These are phyloP conservation scores for Yamadazyma scolyti DNA, from an alignment of 805 yeast species.

Conservation along the genomic window DNA sequence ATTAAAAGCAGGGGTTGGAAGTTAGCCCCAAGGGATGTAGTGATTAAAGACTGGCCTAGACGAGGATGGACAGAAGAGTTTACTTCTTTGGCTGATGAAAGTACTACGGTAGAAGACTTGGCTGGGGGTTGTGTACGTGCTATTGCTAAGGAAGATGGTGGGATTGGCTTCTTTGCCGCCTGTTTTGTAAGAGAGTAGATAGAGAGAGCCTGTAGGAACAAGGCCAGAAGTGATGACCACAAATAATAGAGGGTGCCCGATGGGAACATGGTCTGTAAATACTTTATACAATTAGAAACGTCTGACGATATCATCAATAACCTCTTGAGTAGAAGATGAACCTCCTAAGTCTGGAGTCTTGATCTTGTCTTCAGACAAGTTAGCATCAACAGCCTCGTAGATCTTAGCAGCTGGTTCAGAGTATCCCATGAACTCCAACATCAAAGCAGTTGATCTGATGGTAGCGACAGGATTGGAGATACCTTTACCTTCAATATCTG, in stretches of 20 bases:
- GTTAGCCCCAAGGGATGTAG: constrained; percentile 55
- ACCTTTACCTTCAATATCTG: constrained; percentile 95
- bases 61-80: constrained; percentile 79
- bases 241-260: too few species aligned
- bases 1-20: constrained; percentile 72
- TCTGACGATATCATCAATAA: constrained; percentile 73
- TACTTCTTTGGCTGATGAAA: constrained; percentile 41
- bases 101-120: constrained; percentile 33
- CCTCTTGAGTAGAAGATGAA: constrained; percentile 78
- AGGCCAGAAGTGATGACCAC: too few species aligned
- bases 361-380: constrained; percentile 71
- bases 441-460: constrained; percentile 91
- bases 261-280: too few species aligned
- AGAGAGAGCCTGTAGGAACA: constrained; percentile 1
- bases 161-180: constrained; percentile 98
- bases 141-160: constrained; percentile 86
- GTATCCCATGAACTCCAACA: constrained; percentile 96
- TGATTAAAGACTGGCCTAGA: constrained; percentile 81
- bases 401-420: constrained; percentile 86
- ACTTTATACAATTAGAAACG: constrained; percentile 35
- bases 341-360: constrained; percentile 98
- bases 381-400: constrained; percentile 91
- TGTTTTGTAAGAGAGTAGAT: constrained; percentile 54
- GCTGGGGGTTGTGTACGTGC: constrained; percentile 90
- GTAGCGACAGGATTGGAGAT: constrained; percentile 97